Percentiles rank a stretch among this genome's conserved stretches.
These are phyloP conservation scores for Debaryomyces sp. DNA, from an alignment of 1,139 yeast species.

Conservation along the genomic window DNA sequence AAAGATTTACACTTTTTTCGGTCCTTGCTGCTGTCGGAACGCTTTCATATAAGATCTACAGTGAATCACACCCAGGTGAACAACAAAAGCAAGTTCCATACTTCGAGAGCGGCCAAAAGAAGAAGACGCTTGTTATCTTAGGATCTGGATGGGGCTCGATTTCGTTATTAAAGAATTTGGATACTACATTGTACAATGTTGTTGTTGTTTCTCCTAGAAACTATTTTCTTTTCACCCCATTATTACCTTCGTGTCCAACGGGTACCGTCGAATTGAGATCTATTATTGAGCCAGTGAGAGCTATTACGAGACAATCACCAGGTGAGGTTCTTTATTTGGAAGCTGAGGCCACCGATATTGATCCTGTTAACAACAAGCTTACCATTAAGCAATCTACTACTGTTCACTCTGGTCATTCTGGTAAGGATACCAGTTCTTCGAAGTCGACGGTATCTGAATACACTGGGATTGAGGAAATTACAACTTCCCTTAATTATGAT, in stretches of 20 bases:
- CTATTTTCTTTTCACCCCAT: constrained; percentile 91
- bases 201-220: constrained; percentile 91
- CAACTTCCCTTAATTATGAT: constrained; percentile 63
- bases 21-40: constrained; percentile 46
- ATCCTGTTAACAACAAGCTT: constrained; percentile 63
- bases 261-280: constrained; percentile 92
- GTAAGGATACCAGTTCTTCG: constrained; percentile 54
- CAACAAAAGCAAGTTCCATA: constrained; percentile 60
- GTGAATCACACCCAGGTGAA: constrained; percentile 61
- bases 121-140: constrained; percentile 84
- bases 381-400: constrained; percentile 60
- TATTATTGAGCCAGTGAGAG: constrained; percentile 82
- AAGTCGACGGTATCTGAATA: constrained; percentile 50
- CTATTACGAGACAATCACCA: constrained; percentile 68
- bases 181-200: constrained; percentile 84
- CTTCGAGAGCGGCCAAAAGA: constrained; percentile 69
- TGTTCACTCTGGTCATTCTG: constrained; percentile 55
- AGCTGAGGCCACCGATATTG: constrained; percentile 87
- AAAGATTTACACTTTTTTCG: constrained; percentile 29
- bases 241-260: constrained; percentile 91
- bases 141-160: constrained; percentile 97
- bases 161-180: constrained; percentile 79
- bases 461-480: constrained; percentile 45
- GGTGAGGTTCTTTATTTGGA: constrained; percentile 86
- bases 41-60: constrained; percentile 57